A percentile compares a stretch with the other conserved stretches of the same genome.
These are phyloP conservation scores for Neurospora tetraspora DNA, from an alignment of 495 filamentous ascomycete genomes.

Conservation along the genomic window DNA sequence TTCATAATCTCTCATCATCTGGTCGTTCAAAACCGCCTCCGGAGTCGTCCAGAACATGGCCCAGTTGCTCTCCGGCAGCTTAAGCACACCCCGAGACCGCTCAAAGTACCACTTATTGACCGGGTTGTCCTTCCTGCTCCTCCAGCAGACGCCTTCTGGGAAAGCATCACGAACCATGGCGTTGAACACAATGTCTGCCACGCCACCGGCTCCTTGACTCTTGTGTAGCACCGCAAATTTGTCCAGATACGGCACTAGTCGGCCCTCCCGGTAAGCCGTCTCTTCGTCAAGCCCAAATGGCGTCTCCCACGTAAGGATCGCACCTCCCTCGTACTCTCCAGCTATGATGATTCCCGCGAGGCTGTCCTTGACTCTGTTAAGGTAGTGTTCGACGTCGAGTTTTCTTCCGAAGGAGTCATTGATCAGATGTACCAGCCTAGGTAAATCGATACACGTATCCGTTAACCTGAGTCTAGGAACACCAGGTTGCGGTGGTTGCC, in stretches of 20 bases:
- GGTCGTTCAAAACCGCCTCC: slow-evolving; percentile 36
- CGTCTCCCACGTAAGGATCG: slow-evolving; percentile 88
- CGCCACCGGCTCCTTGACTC: slow-evolving; percentile 81
- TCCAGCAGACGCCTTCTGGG: slow-evolving; percentile 70
- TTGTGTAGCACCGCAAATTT: slow-evolving; percentile 92
- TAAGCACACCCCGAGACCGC: slow-evolving; percentile 69
- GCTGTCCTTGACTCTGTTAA: slow-evolving; percentile 61
- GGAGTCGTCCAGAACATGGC: slow-evolving; percentile 97
- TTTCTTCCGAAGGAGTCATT: slow-evolving; percentile 87
- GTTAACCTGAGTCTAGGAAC: slow-evolving; percentile 50
- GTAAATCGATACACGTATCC: slow-evolving; percentile 71
- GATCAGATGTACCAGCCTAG: slow-evolving; percentile 74
- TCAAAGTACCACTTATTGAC: slow-evolving; percentile 98
- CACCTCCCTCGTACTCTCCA: slow-evolving; percentile 92
- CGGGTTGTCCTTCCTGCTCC: slow-evolving; percentile 69
- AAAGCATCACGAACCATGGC: slow-evolving; percentile 87
- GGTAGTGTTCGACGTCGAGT: slow-evolving; percentile 74
- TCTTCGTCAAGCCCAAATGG: slow-evolving; percentile 50
- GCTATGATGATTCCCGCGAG: slow-evolving; percentile 89
- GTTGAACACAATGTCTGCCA: slow-evolving; percentile 92
- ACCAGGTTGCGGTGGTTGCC: slow-evolving; percentile 51
- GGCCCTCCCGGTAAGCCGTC: slow-evolving; percentile 39
- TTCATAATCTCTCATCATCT: slow-evolving; percentile 69
- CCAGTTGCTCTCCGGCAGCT: slow-evolving; percentile 70
- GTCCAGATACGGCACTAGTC: slow-evolving; percentile 86